Conservation (phyloP, 345 rosid species). For the Erucastrum elatum region DNA sequence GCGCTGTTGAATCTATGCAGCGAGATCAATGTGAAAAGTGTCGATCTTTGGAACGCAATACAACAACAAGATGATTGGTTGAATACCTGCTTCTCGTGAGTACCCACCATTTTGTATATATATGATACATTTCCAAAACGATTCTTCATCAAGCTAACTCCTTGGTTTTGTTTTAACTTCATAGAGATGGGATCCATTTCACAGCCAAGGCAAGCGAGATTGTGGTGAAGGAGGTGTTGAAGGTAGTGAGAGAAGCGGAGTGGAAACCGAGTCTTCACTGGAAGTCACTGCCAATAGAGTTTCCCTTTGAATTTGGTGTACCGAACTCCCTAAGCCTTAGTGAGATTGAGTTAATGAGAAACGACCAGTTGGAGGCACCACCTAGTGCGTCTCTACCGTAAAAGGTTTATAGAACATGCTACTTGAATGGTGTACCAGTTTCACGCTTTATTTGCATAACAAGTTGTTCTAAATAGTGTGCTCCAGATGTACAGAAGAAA, state of each 20-base stretch:
- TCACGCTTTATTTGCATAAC: background rate
- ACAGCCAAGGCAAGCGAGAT: constrained; percentile 65
- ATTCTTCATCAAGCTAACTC: background rate
- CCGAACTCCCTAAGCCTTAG: constrained; percentile 18
- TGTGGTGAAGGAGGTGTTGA: constrained; percentile 57
- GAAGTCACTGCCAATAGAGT: constrained; percentile 58
- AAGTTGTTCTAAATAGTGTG: too few relatives aligned
- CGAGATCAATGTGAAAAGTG: constrained; percentile 56
- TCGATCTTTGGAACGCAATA: constrained; percentile 70
- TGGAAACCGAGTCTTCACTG: constrained; percentile 78
- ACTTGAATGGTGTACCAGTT: background rate
- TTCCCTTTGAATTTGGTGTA: constrained; percentile 43
- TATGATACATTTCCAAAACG: background rate
- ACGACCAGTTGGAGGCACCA: background rate
- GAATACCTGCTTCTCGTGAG: constrained; percentile 77
- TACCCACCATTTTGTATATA: background rate
- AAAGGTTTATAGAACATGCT: background rate
- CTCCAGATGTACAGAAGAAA: too few relatives aligned
- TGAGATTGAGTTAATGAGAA: constrained; percentile 32
- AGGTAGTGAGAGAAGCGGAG: constrained; percentile 56
- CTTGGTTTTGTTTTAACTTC: background rate
- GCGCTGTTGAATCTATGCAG: constrained; percentile 64
- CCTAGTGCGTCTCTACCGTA: background rate
- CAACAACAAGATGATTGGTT: constrained; percentile 65
- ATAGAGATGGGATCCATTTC: constrained; percentile 80